A percentile compares a stretch with the other conserved stretches of the same genome.
Evolutionary conservation across 805 yeast genomes (phyloP).

Genomic region (Torulaspora maleeae): DNA sequence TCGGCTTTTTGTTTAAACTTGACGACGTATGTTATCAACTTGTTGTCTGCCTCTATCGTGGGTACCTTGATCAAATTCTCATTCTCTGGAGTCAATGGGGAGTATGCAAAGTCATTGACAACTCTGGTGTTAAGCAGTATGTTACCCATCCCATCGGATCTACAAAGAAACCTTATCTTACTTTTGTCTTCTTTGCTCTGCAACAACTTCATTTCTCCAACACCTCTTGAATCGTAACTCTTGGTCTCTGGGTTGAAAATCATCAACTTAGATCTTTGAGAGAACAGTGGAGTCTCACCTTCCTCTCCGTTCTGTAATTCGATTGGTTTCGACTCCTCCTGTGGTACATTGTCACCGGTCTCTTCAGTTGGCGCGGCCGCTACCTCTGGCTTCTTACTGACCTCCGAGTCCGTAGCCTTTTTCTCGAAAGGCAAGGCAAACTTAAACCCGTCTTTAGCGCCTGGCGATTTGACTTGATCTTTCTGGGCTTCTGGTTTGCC

Average conservation of each 20-base stretch:
- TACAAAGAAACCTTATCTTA: slow-evolving; percentile 66
- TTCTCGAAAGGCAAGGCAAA: slow-evolving; percentile 35
- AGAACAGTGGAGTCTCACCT: slow-evolving; percentile 58
- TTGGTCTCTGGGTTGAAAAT: slow-evolving; percentile 50
- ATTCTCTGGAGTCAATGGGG: slow-evolving; percentile 49
- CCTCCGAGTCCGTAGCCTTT: slow-evolving; percentile 18
- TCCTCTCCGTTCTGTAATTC: slow-evolving; percentile 75
- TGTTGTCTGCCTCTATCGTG: slow-evolving; percentile 50
- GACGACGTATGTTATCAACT: slow-evolving; percentile 61
- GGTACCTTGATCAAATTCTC: slow-evolving; percentile 67
- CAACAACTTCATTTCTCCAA: slow-evolving; percentile 77
- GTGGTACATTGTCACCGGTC: slow-evolving; percentile 44
- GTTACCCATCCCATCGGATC: slow-evolving; percentile 87
- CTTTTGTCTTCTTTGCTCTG: slow-evolving; percentile 49
- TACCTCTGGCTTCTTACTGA: slow-evolving; percentile 13
- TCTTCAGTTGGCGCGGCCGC: slow-evolving; percentile 34
- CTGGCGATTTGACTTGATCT: slow-evolving; percentile 1
- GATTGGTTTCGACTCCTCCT: slow-evolving; percentile 44
- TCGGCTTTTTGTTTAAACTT: slow-evolving; percentile 56
- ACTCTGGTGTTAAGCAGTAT: slow-evolving; percentile 67
- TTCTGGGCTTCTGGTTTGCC: slow-evolving; percentile 9
- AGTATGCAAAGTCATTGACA: slow-evolving; percentile 54
- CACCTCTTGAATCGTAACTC: slow-evolving; percentile 59
- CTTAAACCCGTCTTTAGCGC: slow-evolving; percentile 32
- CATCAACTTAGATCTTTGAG: slow-evolving; percentile 69